These are phyloP conservation scores for Pseudogymnoascus sp. DNA, from an alignment of 2,329 filamentous ascomycete genomes.

Conservation along the genomic window DNA sequence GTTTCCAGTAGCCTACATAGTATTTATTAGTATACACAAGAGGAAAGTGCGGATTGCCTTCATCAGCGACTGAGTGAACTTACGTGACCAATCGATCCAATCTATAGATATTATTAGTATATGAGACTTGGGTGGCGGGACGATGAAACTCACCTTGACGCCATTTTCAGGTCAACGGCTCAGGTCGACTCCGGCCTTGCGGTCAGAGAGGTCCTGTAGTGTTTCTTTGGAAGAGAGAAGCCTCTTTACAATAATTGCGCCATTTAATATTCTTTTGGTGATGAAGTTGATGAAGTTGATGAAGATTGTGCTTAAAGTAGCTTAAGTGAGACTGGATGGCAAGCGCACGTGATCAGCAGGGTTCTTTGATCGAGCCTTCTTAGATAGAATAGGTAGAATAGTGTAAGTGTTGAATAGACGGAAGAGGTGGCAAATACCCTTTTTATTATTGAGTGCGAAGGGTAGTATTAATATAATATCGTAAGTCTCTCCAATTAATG, in stretches of 20 bases:
- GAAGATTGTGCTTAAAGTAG: not conserved
- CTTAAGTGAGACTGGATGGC: not conserved
- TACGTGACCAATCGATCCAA: conserved; percentile 82
- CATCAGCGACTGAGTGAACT: conserved; percentile 35
- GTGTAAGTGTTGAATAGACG: no score
- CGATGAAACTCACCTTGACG: conserved; percentile 27
- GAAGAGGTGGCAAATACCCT: not conserved
- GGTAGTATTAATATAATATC: not conserved
- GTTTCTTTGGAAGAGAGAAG: not conserved
- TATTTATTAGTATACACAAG: conserved; percentile 17
- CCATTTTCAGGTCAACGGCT: conserved; percentile 22
- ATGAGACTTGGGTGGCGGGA: not conserved
- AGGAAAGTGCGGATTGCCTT: not conserved
- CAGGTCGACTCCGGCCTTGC: conserved; percentile 2
- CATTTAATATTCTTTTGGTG: not conserved
- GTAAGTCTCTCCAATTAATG: not conserved
- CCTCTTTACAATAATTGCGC: conserved; percentile 8
- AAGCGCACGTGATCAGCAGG: not conserved
- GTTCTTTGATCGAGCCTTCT: not conserved
- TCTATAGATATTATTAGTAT: conserved; percentile 39
- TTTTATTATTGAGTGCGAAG: not conserved
- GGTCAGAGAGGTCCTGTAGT: conserved; percentile 2
- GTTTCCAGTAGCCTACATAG: conserved; percentile 78
- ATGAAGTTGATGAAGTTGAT: not conserved
- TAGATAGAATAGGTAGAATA: not conserved